phyloP scores from a whole-genome alignment of 495 filamentous ascomycete genomes.

The Penicillium pulvis region DNA sequence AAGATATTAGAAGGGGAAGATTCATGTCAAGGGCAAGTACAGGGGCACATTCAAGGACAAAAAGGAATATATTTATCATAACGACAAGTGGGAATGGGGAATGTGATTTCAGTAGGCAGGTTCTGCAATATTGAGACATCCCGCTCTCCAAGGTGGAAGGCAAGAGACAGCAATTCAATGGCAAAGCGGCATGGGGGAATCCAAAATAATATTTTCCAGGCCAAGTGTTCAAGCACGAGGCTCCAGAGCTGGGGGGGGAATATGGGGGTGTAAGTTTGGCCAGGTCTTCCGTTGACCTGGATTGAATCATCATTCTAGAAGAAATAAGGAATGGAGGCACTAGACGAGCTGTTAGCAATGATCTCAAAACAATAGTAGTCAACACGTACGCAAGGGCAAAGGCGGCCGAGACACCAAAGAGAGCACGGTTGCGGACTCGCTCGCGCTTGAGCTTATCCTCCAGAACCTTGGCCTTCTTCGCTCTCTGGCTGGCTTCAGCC shows the following conservation, averaged over 20 bases:
- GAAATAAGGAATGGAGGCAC: constrained; percentile 52
- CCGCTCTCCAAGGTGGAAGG: not conserved
- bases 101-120: constrained; percentile 1
- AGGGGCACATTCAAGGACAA: not conserved
- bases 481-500: constrained; percentile 46
- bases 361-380: not conserved
- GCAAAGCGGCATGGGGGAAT: constrained; percentile 10
- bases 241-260: not conserved
- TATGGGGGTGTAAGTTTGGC: not conserved
- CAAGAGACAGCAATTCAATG: constrained; percentile 7
- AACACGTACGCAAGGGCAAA: constrained; percentile 83
- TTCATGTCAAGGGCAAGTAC: constrained; percentile 18
- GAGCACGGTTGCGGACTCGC: constrained; percentile 76
- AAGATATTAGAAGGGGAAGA: constrained; percentile 23
- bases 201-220: constrained; percentile 5
- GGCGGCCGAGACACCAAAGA: constrained; percentile 80
- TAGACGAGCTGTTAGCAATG: constrained; percentile 29
- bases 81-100: constrained; percentile 26
- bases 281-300: not conserved
- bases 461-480: constrained; percentile 76
- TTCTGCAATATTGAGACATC: not conserved
- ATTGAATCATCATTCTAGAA: constrained; percentile 28
- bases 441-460: constrained; percentile 78
- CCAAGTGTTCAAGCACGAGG: not conserved
- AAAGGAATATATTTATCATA: constrained; percentile 38